Evolutionary conservation across 305 asterid genomes (phyloP), one percentile per base, ranked within the genome.

Genomic region (Rubia balearica): DNA sequence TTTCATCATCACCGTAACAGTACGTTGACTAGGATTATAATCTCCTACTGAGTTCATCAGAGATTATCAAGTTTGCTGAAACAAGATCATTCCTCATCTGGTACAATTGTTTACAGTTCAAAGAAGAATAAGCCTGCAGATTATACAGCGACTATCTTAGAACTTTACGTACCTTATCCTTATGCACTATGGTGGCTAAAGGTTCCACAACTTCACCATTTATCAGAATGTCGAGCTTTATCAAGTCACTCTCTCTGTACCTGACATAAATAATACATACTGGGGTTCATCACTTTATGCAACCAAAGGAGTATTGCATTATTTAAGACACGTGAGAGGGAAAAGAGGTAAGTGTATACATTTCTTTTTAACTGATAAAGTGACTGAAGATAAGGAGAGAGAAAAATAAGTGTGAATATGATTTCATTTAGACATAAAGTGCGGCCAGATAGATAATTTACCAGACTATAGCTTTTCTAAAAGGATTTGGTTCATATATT

Each of bases 161-260:
- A 73, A 68, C 33, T 72, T 63, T 55, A 59, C 70, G 84, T 61
- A 89, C 99, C 97, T 95, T 95, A 84, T 95, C 99, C 79, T 86
- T 95, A 73, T 95, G 99, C 62, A 95, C 99, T 69, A 95, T 95
- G 74, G 98, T 95, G 41, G 99, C 90, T 71, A 95, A 85, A 72
- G 99, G 99, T 77, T 95, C 99, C 80, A 95, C 98, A 24, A 81
- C 83, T 16, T 95, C 99, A 71, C 97, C 96, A 70, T 83, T 90
- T 67, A 95, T 95, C 78, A 87, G 92, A 83, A 95, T 88, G 83
- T 95, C 99, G 73, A 91, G 99, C 94, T 91, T 95, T 80, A 91
- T 84, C 71, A 95, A 78, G 81, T 95, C 94, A 82, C 92, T 91
- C 81, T 90, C 95, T 80, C 68, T 86, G 67, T 91, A 91, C 85